A percentile compares a stretch with the other conserved stretches of the same genome.
phyloP scores from a whole-genome alignment of 768 basidiomycete genomes.

The Thelephora ganbajun region DNA sequence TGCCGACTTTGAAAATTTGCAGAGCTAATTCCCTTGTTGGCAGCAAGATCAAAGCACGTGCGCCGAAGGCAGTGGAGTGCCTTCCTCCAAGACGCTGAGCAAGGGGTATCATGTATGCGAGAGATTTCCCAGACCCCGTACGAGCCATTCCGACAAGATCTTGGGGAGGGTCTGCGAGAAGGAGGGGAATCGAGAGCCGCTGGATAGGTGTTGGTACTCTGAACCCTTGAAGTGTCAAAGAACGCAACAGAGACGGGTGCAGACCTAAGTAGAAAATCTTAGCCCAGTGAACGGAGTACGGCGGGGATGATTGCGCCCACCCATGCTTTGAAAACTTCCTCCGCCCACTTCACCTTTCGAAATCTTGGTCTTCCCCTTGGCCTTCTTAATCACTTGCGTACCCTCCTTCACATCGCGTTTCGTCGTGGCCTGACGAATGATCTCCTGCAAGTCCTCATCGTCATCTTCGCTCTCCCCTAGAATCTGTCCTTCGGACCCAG shows the following conservation, averaged over 20 bases:
- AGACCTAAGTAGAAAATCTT: constrained; percentile 37
- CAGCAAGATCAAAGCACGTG: constrained; percentile 76
- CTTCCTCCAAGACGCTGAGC: constrained; percentile 74
- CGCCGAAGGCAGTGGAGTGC: constrained; percentile 69
- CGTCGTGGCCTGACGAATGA: constrained; percentile 55
- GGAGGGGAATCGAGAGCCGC: constrained; percentile 72
- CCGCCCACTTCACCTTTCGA: constrained; percentile 75
- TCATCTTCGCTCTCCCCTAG: constrained; percentile 22
- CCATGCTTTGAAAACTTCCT: constrained; percentile 95
- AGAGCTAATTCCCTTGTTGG: constrained; percentile 91
- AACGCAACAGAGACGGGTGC: constrained; percentile 68
- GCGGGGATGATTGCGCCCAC: constrained; percentile 28
- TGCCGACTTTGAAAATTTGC: constrained; percentile 89
- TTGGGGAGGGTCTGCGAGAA: constrained; percentile 71
- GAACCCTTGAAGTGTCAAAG: constrained; percentile 85
- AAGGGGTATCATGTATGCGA: constrained; percentile 91
- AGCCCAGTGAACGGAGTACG: neutral
- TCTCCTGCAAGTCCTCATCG: constrained; percentile 39
- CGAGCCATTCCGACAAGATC: constrained; percentile 98
- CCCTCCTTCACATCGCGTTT: constrained; percentile 67
- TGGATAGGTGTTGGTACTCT: constrained; percentile 95
- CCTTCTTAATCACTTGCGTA: constrained; percentile 61
- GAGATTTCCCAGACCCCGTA: constrained; percentile 94
- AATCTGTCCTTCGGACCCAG: constrained; percentile 10
- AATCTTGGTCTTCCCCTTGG: constrained; percentile 58